phyloP scores from a whole-genome alignment of 345 rosid species.

The Adansonia digitata region DNA sequence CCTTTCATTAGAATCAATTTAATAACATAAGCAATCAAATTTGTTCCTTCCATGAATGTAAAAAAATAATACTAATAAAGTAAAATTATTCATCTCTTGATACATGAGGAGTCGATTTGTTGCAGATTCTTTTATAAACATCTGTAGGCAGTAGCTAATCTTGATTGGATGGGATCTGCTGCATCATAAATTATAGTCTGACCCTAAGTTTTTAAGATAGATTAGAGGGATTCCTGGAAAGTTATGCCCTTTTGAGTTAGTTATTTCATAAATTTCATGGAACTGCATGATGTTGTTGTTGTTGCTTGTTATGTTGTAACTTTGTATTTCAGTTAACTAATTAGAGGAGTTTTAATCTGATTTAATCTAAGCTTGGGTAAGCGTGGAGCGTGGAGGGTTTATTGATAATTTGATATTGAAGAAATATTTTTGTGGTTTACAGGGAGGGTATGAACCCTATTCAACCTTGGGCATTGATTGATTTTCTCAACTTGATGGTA shows the following conservation, averaged over 20 bases:
- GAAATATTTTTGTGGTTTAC: slow-evolving; percentile 25
- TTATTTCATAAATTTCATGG: background rate
- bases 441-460: slow-evolving; percentile 79
- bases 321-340: background rate
- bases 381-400: slow-evolving; percentile 12
- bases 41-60: slow-evolving; percentile 1
- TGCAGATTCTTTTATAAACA: background rate
- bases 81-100: slow-evolving; percentile 4
- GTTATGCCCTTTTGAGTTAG: background rate
- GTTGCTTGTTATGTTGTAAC: background rate
- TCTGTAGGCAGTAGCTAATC: background rate
- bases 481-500: slow-evolving; percentile 9
- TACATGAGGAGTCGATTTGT: background rate
- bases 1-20: slow-evolving; percentile 24
- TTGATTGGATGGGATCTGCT: background rate
- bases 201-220: background rate
- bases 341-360: background rate
- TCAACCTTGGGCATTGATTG: slow-evolving; percentile 83
- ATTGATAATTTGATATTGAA: slow-evolving; percentile 26
- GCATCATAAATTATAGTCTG: background rate
- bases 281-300: background rate
- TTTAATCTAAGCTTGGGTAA: no score
- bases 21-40: background rate
- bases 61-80: no score
- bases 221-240: background rate